Base-by-base conservation (phyloP, 176 grass and related monocot species). In the Avena insularis region DNA sequence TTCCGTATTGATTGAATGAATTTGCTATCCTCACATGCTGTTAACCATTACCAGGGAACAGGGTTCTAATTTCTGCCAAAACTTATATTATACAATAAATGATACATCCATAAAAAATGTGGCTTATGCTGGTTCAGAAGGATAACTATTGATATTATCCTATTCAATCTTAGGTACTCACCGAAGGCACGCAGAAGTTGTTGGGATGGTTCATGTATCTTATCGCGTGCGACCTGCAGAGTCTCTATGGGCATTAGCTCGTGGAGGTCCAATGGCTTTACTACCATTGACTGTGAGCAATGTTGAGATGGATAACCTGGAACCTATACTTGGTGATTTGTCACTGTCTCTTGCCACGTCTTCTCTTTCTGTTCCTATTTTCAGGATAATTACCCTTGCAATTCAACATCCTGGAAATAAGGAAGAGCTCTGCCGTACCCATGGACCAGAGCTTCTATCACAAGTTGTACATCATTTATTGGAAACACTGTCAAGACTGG, bases 251-350 rank as follows among this genome's bases (percentile, higher is more conserved):
- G 97, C 97, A 47, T 88, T 98, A 89, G 89, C 92, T 85, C 79
- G 88, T 91, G 97, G 97, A 54, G 97, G 97, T 43, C 97, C 97
- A 58, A 90, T 98, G 97, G 87, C 85, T 83, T 94, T 98, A 84
- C 90, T 98, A 85, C 94, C 97, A 63, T 77, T 98, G 78, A 86
- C 92, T 83, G 89, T 98, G 77, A 96, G 92, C 92, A 96, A 94
- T 86, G 87, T 98, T 21, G 85, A 90, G 88, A 92, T 86, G 78
- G 97, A 98, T 92, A 96, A 88, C 82, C 87, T 96, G 88, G 94
- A 98, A 94, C 97, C 97, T 85, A 78, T 88, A 86, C 92, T 95
- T 23, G 90, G 90, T 50, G 90, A 94, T 75, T 89, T 92, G 67
- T 86, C 92, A 64, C 86, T 86, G 38, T 92, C 93, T 85, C 79